Evolutionary conservation across 345 rosid genomes (phyloP), one percentile per base, ranked within the genome.

Genomic region (thale cress (Arabidopsis thaliana)): DNA sequence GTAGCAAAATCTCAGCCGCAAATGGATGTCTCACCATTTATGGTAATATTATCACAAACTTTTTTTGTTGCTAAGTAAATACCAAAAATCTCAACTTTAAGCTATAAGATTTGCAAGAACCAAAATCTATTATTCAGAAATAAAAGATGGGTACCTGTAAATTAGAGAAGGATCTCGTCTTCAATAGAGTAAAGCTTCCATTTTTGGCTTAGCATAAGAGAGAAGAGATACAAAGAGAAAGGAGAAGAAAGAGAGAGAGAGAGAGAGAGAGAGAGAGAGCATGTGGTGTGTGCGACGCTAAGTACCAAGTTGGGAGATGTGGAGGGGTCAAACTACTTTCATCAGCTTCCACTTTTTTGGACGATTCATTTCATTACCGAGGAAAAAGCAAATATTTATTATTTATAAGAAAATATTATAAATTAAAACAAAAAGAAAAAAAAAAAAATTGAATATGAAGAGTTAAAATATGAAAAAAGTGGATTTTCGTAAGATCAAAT

Each of bases 271-370:
- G 22, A 16, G 41, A 42, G 33, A 9, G 66, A 71, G 67, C 57
- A 58, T 59, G 67, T 71, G 75, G 16, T 71, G 75, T 22, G 57
- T 33, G 57, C 25, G 5, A 20, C 36, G 59, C 45, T 41, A 71
- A 20, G 74, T 59, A 70, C 74, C 65, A 70, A 70, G 65, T 70
- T 70, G 75, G 24, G 34, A 20, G 62, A 67, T 67, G 73, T 53
- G 44, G 66, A 33, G 56, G 57, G 46, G 75, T 71, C 75, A 71
- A 71, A 71, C 66, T 46, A n/a, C 67, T 71, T 71, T 71, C 67
- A 59, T 49, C 67, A 59, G 59, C 59, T 71, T 59, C 42, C 34
- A 71, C 67, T 59, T 71, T 70, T 70, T 70, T 69, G 65, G 65
- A 69, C 44, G 55, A 69, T 51, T 67, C 72, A 67, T 30, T 36